Percentiles rank a stretch among this genome's conserved stretches.
Evolutionary conservation across 371 early-diverging fungal genomes (phyloP).

Genomic region (Syncephalis plumigaleata): DNA sequence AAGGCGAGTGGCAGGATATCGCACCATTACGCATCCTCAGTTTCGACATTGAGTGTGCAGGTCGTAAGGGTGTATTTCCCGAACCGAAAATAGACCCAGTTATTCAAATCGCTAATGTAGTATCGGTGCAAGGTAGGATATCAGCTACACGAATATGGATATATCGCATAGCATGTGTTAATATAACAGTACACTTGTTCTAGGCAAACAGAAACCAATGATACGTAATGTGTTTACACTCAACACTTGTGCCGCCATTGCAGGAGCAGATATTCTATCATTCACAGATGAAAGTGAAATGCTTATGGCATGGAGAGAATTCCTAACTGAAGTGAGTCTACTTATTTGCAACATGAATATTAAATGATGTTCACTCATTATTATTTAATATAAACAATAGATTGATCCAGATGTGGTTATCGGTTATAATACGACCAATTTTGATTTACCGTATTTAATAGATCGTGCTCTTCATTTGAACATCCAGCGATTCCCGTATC

Average conservation of each 20-base stretch:
- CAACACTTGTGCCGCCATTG: conserved; percentile 79
- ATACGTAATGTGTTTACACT: conserved; percentile 89
- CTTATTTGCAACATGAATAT: neutral
- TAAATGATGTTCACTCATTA: too few species aligned
- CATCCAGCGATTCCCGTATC: conserved; percentile 56
- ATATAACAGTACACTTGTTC: neutral
- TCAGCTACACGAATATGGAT: too few species aligned
- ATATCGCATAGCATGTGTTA: neutral
- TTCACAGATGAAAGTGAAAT: conserved; percentile 79
- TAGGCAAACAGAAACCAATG: conserved; percentile 69
- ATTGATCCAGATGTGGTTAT: conserved; percentile 97
- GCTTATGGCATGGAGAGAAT: conserved; percentile 77
- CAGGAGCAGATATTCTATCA: conserved; percentile 75
- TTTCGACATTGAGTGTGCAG: conserved; percentile 99
- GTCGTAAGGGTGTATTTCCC: conserved; percentile 94
- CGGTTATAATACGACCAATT: conserved; percentile 98
- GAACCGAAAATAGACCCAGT: conserved; percentile 89
- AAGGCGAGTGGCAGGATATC: conserved; percentile 82
- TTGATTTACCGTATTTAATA: conserved; percentile 96
- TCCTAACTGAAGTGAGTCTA: conserved; percentile 36
- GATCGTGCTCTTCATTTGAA: conserved; percentile 81
- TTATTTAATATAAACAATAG: too few species aligned
- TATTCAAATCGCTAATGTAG: conserved; percentile 98
- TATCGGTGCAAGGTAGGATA: conserved; percentile 74
- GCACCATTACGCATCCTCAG: conserved; percentile 95